phyloP scores from a whole-genome alignment of 768 basidiomycete species.

The Rhizopogon roseolus region DNA sequence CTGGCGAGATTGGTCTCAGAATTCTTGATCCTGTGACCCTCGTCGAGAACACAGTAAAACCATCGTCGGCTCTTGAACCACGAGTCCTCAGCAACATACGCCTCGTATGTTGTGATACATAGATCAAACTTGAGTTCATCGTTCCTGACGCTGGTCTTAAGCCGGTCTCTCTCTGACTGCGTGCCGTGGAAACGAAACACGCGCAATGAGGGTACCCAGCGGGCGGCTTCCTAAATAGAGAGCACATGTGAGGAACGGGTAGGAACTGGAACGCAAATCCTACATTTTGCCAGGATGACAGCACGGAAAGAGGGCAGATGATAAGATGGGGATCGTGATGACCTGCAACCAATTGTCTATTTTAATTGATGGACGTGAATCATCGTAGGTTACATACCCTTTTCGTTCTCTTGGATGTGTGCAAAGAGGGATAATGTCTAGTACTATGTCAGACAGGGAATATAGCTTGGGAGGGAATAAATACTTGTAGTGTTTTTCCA shows the following conservation, averaged over 20 bases:
- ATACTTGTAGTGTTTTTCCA: slow-evolving; percentile 59
- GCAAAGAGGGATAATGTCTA: slow-evolving; percentile 63
- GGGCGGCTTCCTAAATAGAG: slow-evolving; percentile 39
- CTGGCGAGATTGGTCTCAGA: slow-evolving; percentile 47
- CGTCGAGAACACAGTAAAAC: slow-evolving; percentile 58
- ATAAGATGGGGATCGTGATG: slow-evolving; percentile 61
- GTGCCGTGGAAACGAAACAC: slow-evolving; percentile 61
- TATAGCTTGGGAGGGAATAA: neutral
- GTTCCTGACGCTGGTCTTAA: slow-evolving; percentile 40
- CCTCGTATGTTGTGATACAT: slow-evolving; percentile 67
- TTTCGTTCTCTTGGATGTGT: slow-evolving; percentile 52
- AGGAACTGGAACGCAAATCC: slow-evolving; percentile 2
- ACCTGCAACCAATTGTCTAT: slow-evolving; percentile 17
- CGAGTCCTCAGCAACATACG: slow-evolving; percentile 47
- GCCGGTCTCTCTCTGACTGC: slow-evolving; percentile 46
- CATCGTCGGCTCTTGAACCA: slow-evolving; percentile 61
- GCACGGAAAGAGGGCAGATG: slow-evolving; percentile 67
- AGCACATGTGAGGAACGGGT: neutral
- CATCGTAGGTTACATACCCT: slow-evolving; percentile 25
- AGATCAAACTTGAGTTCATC: slow-evolving; percentile 37
- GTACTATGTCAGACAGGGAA: slow-evolving; percentile 2
- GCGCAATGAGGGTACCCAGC: slow-evolving; percentile 49
- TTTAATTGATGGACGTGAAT: neutral
- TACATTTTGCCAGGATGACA: slow-evolving; percentile 55
- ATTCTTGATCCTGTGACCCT: slow-evolving; percentile 74